Base-by-base conservation (phyloP, 1,284 basidiomycete genomes). In the Coniferiporia sulphurascens region DNA sequence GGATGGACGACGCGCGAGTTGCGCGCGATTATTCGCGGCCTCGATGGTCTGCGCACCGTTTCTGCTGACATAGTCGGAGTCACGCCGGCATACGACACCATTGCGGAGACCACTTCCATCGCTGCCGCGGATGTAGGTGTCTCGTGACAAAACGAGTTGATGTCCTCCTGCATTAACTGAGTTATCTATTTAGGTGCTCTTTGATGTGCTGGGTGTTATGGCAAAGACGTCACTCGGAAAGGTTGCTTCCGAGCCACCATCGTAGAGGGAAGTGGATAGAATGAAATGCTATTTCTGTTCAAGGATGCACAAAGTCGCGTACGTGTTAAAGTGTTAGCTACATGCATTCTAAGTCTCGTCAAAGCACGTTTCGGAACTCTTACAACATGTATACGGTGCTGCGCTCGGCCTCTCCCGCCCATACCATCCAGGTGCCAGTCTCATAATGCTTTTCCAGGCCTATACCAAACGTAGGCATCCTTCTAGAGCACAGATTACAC, bases 21-120 rank as follows among this genome's bases (percentile, higher is more conserved):
- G 55, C 82, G 86, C 49, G 82, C 85, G 10, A 90, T 91, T 65
- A 70, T 91, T 56, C 76, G 88, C 43, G 88, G 89, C 34, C 73
- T 91, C 13, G 84, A 86, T 62, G 89, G 88, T 35, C 73, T 91
- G 60, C 75, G 83, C 62, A 85, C 90, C 61, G 85, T 90, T 52
- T 88, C 84, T 48, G 89, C 87, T 5, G 90, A 91, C 68, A 84
- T 92, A 54, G 89, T 91, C 48, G 89, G 91, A 69, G 89, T 91
- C 13, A 85, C 88, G 2, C 89, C 89, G 41, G 86, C 89, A 6
- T 91, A 89, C 66, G 88, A 91, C 64, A 88, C 86, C 12, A 87
- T 88, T 66, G 89, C 89, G 17, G 88, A 91, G 68, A 73, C 85
- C 61, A 90, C 87, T 9, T 86, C 87, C 44, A 86, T 89, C 81